Percentiles rank a stretch among this genome's conserved stretches.
These are phyloP conservation scores for Endotrypanum monterogeii DNA, from an alignment of 208 protist genomes.

Conservation along the genomic window DNA sequence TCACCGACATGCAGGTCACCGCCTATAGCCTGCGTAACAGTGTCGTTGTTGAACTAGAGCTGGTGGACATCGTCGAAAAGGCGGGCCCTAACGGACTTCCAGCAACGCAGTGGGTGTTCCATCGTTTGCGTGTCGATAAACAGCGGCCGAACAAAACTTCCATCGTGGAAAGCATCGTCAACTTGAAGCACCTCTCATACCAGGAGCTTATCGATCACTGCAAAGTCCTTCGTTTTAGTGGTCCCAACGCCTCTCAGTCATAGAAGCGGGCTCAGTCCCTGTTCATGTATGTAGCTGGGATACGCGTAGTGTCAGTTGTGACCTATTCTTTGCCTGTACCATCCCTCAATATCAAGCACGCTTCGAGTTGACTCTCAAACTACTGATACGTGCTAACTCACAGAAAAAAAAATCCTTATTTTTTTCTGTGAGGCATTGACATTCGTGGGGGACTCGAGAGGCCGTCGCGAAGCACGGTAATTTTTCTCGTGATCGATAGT, in stretches of 20 bases:
- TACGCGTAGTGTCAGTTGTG: neutral
- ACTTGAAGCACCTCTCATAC: slow-evolving; percentile 74
- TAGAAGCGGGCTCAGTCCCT: neutral
- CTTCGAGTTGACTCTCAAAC: neutral
- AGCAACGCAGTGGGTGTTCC: slow-evolving; percentile 62
- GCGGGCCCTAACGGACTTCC: slow-evolving; percentile 3
- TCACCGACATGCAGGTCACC: slow-evolving; percentile 51
- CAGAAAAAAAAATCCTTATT: no score
- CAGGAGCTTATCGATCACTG: slow-evolving; percentile 53
- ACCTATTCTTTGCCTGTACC: neutral
- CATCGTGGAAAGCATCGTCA: slow-evolving; percentile 73
- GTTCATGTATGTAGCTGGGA: neutral
- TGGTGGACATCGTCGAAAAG: slow-evolving; percentile 17
- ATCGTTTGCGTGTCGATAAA: slow-evolving; percentile 72
- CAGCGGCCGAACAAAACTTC: slow-evolving; percentile 66
- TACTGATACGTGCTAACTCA: neutral
- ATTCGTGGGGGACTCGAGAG: no score
- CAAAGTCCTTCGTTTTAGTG: slow-evolving; percentile 25
- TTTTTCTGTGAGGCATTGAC: no score
- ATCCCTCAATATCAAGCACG: neutral
- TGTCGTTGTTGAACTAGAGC: slow-evolving; percentile 62
- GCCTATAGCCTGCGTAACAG: slow-evolving; percentile 54
- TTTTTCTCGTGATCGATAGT: neutral
- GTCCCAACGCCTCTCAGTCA: neutral
- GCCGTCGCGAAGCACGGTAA: no score